These are phyloP conservation scores for Diaporthe destruens DNA, from an alignment of 2,329 filamentous ascomycete species.

Conservation along the genomic window DNA sequence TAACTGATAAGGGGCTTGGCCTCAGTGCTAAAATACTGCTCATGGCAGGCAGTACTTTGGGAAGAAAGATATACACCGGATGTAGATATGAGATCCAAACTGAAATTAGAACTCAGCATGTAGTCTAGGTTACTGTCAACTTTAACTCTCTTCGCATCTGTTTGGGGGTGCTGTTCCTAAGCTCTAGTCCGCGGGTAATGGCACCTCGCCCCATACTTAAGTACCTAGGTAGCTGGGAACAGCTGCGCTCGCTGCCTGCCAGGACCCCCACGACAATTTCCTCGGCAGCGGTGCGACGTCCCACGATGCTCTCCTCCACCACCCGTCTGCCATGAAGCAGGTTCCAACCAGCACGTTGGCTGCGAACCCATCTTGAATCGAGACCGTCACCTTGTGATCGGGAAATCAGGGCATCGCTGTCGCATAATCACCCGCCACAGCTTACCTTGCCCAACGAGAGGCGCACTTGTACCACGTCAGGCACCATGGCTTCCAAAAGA, in stretches of 20 bases:
- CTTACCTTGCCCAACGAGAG: not conserved
- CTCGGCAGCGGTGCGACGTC: constrained; percentile 5
- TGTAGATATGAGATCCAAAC: too few species aligned
- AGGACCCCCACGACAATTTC: constrained; percentile 13
- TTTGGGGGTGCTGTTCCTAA: not conserved
- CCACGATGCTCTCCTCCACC: not conserved
- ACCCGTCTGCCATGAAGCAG: not conserved
- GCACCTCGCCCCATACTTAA: not conserved
- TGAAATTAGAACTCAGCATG: not conserved
- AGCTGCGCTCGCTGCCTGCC: not conserved
- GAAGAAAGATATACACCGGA: not conserved
- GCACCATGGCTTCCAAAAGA: constrained; percentile 60
- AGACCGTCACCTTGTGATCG: not conserved
- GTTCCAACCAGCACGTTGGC: not conserved
- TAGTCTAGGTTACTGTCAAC: not conserved
- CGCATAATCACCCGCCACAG: not conserved
- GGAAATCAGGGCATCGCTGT: not conserved
- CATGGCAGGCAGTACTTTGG: not conserved
- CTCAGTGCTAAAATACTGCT: not conserved
- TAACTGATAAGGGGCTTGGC: constrained; percentile 24
- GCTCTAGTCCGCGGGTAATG: not conserved
- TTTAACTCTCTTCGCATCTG: not conserved
- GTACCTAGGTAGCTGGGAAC: too few species aligned
- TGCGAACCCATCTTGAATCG: not conserved
- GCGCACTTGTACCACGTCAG: not conserved